Base-by-base conservation (phyloP, 2,329 filamentous ascomycete genomes). In the Chaetomiaceae sp. region DNA sequence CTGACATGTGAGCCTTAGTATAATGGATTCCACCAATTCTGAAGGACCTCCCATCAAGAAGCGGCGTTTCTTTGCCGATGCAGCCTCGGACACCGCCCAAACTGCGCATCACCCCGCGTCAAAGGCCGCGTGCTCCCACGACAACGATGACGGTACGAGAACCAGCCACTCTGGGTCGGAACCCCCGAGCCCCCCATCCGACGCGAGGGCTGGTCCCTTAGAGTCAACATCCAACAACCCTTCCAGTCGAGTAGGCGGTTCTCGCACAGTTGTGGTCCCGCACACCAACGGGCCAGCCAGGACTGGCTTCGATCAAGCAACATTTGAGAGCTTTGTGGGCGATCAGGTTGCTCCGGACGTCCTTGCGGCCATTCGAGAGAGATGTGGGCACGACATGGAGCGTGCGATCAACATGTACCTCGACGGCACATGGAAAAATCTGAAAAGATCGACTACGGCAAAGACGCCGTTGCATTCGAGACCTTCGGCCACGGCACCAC, bases 331-430 rank as follows among this genome's bases (percentile, higher is more conserved):
- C 47, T 75, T 85, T 49, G 65, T 84, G 18, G 81, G 80, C 29
- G 73, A 76, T 47, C 74, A 75, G 42, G 68, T 85, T 17, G 61
- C 68, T 6, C 49, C 67, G 0, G 68, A 77, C 19, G 63, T 71
- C 1, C 57, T 84, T 39, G 63, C 65, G 6, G 61, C 70, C 4
- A 71, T 86, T 17, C 69, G 69, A n/a, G 65, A 72, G 8, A 69
- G 71, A 35, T 83, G 79, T 44, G 73, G 73, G 19, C 67, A 76
- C 43, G 71, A 81, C 50, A 68, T 84, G 14, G 76, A 84, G 57
- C 70, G 72, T 50, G 81, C 81, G 6, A 75, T 84, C 47, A 83
- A 83, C 49, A 83, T 84, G 76, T 86, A 82, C 58, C 78, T 84
- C 51, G 82, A 86, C 51, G 81, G 80, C 17, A 84, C 81, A 4